Evolutionary conservation across 2,329 filamentous ascomycete species (phyloP), one percentile per base, ranked within the genome.

Genomic region (Chaetomiaceae sp.): DNA sequence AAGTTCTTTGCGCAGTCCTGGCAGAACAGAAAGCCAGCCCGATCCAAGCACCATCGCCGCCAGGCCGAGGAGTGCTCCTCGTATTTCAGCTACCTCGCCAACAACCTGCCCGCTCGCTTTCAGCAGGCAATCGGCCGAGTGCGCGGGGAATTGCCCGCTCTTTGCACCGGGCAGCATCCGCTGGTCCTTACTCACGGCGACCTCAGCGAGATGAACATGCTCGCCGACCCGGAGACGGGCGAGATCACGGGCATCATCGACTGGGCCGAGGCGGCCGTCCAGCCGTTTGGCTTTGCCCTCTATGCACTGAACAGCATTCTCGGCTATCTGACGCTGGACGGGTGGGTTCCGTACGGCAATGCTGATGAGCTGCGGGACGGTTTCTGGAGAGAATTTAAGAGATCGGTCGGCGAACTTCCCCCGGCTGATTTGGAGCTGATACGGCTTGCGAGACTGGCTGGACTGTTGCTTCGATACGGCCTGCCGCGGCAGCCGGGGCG

Each of bases 201-300:
- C 42, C 52, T 64, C 6, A 53, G 42, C 38, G 58, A 60, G 50
- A 55, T 58, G 37, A 63, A 65, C 40, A 52, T 64, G 22, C 57
- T 62, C 11, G 41, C 60, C 6, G 52, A 63, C 37, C 41, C 52
- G 3, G 11, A 22, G 12, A 62, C 56, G 3, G 59, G 60, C 17
- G 27, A 55, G 15, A 54, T 65, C 20, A 62, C 60, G 1, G 60
- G 61, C 8, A 42, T 65, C 22, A 43, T 64, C 18, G 61, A 65
- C 49, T 65, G 62, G 60, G 50, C 58, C 12, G 57, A 59, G 10
- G 60, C 55, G 1, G 47, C 48, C 9, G 45, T 63, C 11, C 47
- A 42, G 14, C 61, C 61, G 4, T 65, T 65, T 40, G 61, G 61
- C 14, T 54, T 61, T 9, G 50, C 59, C 2, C 43, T 64, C 10